phyloP scores from a whole-genome alignment of 306 rosid species.

The Lathyrus sativus region DNA sequence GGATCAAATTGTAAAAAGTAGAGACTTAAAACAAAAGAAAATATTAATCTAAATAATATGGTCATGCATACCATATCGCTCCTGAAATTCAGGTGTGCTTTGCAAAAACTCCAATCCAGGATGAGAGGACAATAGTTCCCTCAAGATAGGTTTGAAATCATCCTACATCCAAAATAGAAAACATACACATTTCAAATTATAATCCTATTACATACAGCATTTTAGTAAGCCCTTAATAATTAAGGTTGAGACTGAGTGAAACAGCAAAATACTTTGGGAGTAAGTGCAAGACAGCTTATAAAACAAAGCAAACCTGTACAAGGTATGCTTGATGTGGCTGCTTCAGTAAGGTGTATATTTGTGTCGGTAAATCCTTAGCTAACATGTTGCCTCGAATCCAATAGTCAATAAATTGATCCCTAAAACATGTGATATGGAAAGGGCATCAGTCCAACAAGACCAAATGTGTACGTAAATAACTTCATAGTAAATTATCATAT shows the following conservation, averaged over 20 bases:
- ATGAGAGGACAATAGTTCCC: conserved; percentile 68
- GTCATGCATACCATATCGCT: conserved; percentile 63
- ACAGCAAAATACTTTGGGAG: conserved; percentile 26
- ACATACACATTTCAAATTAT: conserved; percentile 9
- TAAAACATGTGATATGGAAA: conserved; percentile 35
- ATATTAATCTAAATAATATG: conserved; percentile 14
- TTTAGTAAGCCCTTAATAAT: conserved; percentile 17
- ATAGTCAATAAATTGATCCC: conserved; percentile 67
- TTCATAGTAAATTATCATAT: conserved; percentile 12
- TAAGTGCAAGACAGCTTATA: conserved; percentile 10
- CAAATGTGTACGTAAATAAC: conserved; percentile 26
- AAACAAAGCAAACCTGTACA: conserved; percentile 59
- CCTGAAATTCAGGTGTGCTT: conserved; percentile 77
- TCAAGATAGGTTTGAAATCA: conserved; percentile 71
- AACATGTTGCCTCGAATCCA: conserved; percentile 70
- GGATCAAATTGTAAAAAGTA: not conserved
- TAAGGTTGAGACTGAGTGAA: conserved; percentile 31
- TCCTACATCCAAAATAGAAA: conserved; percentile 47
- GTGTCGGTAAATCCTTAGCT: conserved; percentile 61
- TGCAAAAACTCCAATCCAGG: conserved; percentile 76
- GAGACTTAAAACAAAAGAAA: not conserved
- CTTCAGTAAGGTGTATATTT: conserved; percentile 60
- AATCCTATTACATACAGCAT: not conserved
- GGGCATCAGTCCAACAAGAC: conserved; percentile 27
- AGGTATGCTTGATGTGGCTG: conserved; percentile 60